Percentiles rank a stretch among this genome's conserved stretches.
phyloP scores from a whole-genome alignment of 192 early-diverging fungal genomes.

The Coemansia sp. region DNA sequence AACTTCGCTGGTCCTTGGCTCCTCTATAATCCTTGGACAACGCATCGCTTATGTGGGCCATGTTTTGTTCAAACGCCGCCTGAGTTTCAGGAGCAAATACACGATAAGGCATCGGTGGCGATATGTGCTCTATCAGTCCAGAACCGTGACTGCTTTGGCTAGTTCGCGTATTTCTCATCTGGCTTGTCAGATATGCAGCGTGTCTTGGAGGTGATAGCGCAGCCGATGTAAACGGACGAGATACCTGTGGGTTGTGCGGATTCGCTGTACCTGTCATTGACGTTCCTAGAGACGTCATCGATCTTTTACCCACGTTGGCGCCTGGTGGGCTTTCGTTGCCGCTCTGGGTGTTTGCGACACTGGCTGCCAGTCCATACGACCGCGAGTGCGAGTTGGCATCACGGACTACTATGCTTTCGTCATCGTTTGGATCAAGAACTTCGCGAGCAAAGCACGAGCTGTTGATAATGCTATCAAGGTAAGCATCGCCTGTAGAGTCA shows the following conservation, averaged over 20 bases:
- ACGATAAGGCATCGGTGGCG: conserved; percentile 41
- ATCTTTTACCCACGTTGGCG: background rate
- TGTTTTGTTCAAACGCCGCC: conserved; percentile 30
- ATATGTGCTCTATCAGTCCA: conserved; percentile 17
- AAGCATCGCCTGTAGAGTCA: conserved; percentile 38
- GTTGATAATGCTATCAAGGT: conserved; percentile 47
- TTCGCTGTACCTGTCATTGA: background rate
- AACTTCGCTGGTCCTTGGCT: background rate
- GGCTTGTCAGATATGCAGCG: background rate
- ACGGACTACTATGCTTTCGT: conserved; percentile 33
- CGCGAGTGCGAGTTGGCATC: background rate
- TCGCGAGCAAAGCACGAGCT: conserved; percentile 51
- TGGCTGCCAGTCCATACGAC: conserved; percentile 19
- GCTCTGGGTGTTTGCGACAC: background rate
- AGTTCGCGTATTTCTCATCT: background rate
- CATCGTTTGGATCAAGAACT: conserved; percentile 26
- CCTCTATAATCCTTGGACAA: background rate
- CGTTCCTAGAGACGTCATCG: conserved; percentile 4
- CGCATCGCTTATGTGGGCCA: conserved; percentile 19
- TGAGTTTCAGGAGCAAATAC: conserved; percentile 48
- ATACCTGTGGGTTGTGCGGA: background rate
- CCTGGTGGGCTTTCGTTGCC: background rate
- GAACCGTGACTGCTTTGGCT: background rate
- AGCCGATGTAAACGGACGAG: conserved; percentile 20
- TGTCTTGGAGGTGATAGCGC: conserved; percentile 3